Conservation (phyloP, 163 green algal species). For the Coccomyxa subellipsoidea region DNA sequence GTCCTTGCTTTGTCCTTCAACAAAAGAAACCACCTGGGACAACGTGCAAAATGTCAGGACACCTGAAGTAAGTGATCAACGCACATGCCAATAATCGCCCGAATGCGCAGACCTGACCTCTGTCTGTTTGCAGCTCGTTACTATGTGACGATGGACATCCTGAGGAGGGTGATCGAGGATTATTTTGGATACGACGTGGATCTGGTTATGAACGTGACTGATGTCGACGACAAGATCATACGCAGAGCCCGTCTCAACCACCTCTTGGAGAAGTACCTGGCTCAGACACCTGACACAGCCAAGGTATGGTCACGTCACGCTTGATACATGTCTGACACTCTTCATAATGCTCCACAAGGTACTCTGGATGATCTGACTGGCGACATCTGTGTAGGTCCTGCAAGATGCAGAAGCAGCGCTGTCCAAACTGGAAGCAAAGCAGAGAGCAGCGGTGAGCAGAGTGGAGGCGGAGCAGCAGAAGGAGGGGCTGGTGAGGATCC, state of each 20-base stretch:
- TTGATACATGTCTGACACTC: no score
- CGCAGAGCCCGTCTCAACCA: slow-evolving; percentile 81
- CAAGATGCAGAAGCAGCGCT: neutral
- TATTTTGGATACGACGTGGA: slow-evolving; percentile 90
- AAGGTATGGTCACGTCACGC: no score
- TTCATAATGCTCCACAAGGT: no score
- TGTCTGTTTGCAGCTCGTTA: slow-evolving; percentile 85
- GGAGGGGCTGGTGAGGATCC: neutral
- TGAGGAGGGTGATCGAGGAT: slow-evolving; percentile 91
- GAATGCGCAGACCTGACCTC: no score
- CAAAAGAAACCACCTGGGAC: no score
- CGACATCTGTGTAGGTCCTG: neutral
- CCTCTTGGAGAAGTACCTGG: slow-evolving; percentile 73
- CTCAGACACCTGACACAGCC: neutral
- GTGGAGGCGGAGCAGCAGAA: neutral
- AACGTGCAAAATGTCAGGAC: no score
- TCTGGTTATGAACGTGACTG: slow-evolving; percentile 98
- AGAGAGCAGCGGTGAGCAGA: neutral
- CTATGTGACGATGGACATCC: slow-evolving; percentile 97
- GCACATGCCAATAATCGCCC: neutral
- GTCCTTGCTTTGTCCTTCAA: neutral
- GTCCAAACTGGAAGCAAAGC: neutral
- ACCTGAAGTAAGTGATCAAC: no score
- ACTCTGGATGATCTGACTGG: no score
- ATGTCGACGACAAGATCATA: slow-evolving; percentile 99